Conservation (phyloP, 805 yeast genomes). For the Yarrowia bubula region DNA sequence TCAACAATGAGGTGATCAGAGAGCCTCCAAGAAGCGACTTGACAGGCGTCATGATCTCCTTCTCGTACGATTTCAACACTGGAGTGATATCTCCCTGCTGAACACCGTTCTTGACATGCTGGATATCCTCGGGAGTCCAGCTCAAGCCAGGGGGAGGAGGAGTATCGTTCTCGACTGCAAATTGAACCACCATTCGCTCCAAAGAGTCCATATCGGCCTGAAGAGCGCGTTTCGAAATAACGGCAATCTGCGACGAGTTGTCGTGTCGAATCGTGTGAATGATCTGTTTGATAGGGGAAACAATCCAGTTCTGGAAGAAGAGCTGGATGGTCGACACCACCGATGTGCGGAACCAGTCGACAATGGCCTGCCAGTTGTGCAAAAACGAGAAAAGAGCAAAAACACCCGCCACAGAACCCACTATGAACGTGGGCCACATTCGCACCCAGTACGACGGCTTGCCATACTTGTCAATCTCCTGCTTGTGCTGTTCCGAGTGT, state of each 20-base stretch:
- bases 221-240: constrained; percentile 75
- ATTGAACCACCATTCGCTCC: constrained; percentile 84
- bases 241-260: constrained; percentile 65
- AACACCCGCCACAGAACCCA: background rate
- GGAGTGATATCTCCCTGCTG: constrained; percentile 74
- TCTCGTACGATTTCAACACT: constrained; percentile 77
- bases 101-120: constrained; percentile 49
- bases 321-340: constrained; percentile 63
- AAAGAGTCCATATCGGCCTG: constrained; percentile 75
- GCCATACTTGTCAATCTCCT: background rate
- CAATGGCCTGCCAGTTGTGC: constrained; percentile 53
- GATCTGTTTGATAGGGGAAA: constrained; percentile 70
- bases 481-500: constrained; percentile 1
- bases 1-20: constrained; percentile 70
- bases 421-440: constrained; percentile 23
- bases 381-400: constrained; percentile 34
- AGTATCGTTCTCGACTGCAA: constrained; percentile 45
- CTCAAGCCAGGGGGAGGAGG: background rate
- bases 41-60: constrained; percentile 68
- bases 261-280: constrained; percentile 83
- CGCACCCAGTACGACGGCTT: constrained; percentile 17
- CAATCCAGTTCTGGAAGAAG: constrained; percentile 78
- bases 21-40: constrained; percentile 64
- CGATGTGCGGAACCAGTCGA: constrained; percentile 56
- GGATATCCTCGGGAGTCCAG: constrained; percentile 13